Percentiles rank a stretch among this genome's conserved stretches.
Conservation (phyloP, 805 yeast genomes). For the Metschnikowia rubicola region DNA sequence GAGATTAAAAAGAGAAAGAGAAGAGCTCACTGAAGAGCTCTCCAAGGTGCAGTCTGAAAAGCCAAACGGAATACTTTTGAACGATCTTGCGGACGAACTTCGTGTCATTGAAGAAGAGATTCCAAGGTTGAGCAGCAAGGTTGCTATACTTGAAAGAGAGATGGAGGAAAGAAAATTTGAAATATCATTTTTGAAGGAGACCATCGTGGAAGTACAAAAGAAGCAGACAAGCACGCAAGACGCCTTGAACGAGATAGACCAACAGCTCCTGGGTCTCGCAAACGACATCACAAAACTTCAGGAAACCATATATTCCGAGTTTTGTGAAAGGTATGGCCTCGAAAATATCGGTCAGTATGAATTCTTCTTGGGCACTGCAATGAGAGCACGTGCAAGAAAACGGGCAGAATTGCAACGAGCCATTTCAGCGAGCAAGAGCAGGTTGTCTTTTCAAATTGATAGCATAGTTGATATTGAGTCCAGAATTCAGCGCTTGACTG, state of each 20-base stretch:
- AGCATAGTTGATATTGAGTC: constrained; percentile 49
- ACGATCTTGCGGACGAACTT: constrained; percentile 54
- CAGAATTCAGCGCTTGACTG: constrained; percentile 44
- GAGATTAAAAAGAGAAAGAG: constrained; percentile 48
- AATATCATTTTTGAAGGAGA: constrained; percentile 41
- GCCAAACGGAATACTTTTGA: constrained; percentile 55
- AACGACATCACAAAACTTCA: constrained; percentile 29
- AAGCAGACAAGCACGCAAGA: constrained; percentile 17
- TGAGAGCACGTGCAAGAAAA: constrained; percentile 57
- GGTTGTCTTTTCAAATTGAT: constrained; percentile 61
- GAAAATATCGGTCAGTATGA: constrained; percentile 65
- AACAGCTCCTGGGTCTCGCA: constrained; percentile 8
- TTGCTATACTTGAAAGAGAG: constrained; percentile 41
- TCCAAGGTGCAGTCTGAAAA: constrained; percentile 44
- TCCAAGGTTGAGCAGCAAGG: constrained; percentile 43
- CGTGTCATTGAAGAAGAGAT: constrained; percentile 40
- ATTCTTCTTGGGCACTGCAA: constrained; percentile 54
- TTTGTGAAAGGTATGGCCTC: constrained; percentile 56
- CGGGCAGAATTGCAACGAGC: constrained; percentile 60
- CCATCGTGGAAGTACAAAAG: constrained; percentile 19
- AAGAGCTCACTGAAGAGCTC: constrained; percentile 49
- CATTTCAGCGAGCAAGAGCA: constrained; percentile 56
- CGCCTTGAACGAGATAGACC: constrained; percentile 14
- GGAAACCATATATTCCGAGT: constrained; percentile 44
- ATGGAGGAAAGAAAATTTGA: constrained; percentile 48